These are phyloP conservation scores for Pseudonitzschia multiseries DNA, from an alignment of 108 stramenopile genomes.

Conservation along the genomic window DNA sequence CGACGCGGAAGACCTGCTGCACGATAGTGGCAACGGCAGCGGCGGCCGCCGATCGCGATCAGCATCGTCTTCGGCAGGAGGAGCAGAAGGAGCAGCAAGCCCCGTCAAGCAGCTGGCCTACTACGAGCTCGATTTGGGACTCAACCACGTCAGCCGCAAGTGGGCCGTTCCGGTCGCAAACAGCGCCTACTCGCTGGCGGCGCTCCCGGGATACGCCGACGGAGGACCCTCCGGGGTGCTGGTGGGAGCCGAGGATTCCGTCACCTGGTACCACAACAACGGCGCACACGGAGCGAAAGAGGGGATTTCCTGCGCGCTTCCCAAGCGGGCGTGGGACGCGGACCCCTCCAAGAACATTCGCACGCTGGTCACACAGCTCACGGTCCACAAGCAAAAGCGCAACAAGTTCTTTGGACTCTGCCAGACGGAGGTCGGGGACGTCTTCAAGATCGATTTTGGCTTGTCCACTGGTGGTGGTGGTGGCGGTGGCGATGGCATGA, in stretches of 20 bases:
- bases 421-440: slow-evolving; percentile 96
- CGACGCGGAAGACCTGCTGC: slow-evolving; percentile 64
- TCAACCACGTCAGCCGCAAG: slow-evolving; percentile 96
- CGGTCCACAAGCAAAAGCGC: slow-evolving; percentile 88
- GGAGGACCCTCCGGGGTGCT: slow-evolving; percentile 91
- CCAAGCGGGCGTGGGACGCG: slow-evolving; percentile 71
- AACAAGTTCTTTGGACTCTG: slow-evolving; percentile 93
- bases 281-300: not conserved
- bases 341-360: slow-evolving; percentile 30
- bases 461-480: slow-evolving; percentile 45
- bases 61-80: not conserved
- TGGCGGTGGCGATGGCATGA: no score
- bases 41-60: slow-evolving; percentile 3
- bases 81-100: no score
- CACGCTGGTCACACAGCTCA: slow-evolving; percentile 72
- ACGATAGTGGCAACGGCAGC: slow-evolving; percentile 16
- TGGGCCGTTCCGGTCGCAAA: slow-evolving; percentile 73
- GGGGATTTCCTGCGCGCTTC: slow-evolving; percentile 65
- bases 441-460: slow-evolving; percentile 89
- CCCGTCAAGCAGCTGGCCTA: slow-evolving; percentile 75
- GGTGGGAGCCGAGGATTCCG: slow-evolving; percentile 93
- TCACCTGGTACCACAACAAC: slow-evolving; percentile 88
- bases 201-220: slow-evolving; percentile 91
- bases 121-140: slow-evolving; percentile 97
- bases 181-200: slow-evolving; percentile 85